A percentile compares a stretch with the other conserved stretches of the same genome.
phyloP scores from a whole-genome alignment of 2,329 filamentous ascomycete species.

The Lachnellula suecica region DNA sequence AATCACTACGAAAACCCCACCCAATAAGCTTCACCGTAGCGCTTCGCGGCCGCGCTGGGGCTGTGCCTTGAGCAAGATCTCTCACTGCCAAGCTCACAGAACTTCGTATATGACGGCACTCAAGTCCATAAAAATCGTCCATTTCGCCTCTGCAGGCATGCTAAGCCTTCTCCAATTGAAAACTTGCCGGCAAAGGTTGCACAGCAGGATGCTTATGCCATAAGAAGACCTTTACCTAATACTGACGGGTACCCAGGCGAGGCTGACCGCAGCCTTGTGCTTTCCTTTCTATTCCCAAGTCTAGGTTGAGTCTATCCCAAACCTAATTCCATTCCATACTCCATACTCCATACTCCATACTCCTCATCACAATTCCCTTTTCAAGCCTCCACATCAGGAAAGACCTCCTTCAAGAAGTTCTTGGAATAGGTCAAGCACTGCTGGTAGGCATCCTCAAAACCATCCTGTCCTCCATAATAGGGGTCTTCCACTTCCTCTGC shows the following conservation, averaged over 20 bases:
- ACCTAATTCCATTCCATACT: background rate
- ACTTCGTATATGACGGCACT: background rate
- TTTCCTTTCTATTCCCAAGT: background rate
- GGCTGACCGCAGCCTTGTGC: background rate
- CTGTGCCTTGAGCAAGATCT: background rate
- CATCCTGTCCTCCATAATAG: slow-evolving; percentile 84
- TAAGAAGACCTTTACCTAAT: background rate
- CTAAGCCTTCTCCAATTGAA: background rate
- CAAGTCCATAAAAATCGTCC: background rate
- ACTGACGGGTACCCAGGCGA: no score
- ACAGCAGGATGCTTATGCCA: background rate
- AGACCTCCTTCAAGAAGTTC: slow-evolving; percentile 43
- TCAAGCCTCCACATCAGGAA: slow-evolving; percentile 27
- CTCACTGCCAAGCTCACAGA: background rate
- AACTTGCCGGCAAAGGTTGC: background rate
- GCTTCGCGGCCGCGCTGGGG: background rate
- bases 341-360: background rate
- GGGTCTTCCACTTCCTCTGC: slow-evolving; percentile 81
- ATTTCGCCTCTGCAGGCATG: background rate
- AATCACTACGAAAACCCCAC: background rate
- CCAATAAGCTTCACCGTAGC: background rate
- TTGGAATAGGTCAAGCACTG: slow-evolving; percentile 76
- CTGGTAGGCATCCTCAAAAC: slow-evolving; percentile 84
- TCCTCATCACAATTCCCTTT: background rate
- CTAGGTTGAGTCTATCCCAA: background rate